phyloP scores from a whole-genome alignment of 2,329 filamentous ascomycete species.

The Trichophyton equinum region DNA sequence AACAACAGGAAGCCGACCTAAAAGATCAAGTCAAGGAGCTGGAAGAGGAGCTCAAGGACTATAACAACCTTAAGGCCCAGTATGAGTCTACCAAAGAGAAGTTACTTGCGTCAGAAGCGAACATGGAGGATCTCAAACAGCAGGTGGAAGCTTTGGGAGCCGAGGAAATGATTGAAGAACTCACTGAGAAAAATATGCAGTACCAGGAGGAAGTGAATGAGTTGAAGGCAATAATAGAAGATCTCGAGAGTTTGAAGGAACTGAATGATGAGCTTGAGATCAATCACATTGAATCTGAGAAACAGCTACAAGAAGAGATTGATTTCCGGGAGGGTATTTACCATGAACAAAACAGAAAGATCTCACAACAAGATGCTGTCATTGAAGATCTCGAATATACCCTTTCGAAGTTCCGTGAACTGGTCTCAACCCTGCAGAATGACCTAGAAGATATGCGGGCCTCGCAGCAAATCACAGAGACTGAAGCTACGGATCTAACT shows the following conservation, averaged over 20 bases:
- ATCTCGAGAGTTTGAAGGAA: conserved; percentile 79
- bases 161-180: conserved; percentile 86
- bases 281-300: conserved; percentile 85
- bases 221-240: conserved; percentile 67
- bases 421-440: conserved; percentile 72
- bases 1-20: conserved; percentile 70
- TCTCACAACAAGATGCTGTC: conserved; percentile 62
- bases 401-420: conserved; percentile 72
- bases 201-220: conserved; percentile 75
- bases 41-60: conserved; percentile 61
- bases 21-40: conserved; percentile 60
- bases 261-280: conserved; percentile 89
- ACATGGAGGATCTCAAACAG: conserved; percentile 73
- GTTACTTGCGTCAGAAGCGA: conserved; percentile 57
- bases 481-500: conserved; percentile 80
- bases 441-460: conserved; percentile 87
- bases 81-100: conserved; percentile 60
- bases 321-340: conserved; percentile 78
- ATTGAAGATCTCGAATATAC: conserved; percentile 87
- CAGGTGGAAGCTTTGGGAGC: conserved; percentile 82
- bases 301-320: conserved; percentile 85
- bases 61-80: conserved; percentile 53
- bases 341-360: conserved; percentile 62
- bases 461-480: conserved; percentile 82
- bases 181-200: conserved; percentile 75